These are phyloP conservation scores for cucumber (Cucumis sativus) DNA, from an alignment of 306 rosid species.

Conservation along the genomic window Cucumber_9930_V3 NC_026657.2:39692001-39692500, in stretches of 20 bases:
- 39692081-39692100: neutral
- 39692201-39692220: neutral
- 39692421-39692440: constrained; percentile 3
- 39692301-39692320: neutral
- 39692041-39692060: neutral
- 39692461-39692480: neutral
- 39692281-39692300: constrained; percentile 6
- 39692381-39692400: neutral
- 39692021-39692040: neutral
- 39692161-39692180: neutral
- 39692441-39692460: neutral
- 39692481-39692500: neutral
- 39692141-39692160: neutral
- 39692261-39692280: neutral
- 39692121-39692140: neutral
- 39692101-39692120: neutral
- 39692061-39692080: neutral
- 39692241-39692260: neutral
- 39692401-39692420: neutral
- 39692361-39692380: constrained; percentile 1
- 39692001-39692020: constrained; percentile 6
- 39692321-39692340: neutral
- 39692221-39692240: neutral
- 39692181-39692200: neutral
- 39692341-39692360: neutral